Base-by-base conservation (phyloP, 768 basidiomycete genomes). In the Mycena belliarum region DNA sequence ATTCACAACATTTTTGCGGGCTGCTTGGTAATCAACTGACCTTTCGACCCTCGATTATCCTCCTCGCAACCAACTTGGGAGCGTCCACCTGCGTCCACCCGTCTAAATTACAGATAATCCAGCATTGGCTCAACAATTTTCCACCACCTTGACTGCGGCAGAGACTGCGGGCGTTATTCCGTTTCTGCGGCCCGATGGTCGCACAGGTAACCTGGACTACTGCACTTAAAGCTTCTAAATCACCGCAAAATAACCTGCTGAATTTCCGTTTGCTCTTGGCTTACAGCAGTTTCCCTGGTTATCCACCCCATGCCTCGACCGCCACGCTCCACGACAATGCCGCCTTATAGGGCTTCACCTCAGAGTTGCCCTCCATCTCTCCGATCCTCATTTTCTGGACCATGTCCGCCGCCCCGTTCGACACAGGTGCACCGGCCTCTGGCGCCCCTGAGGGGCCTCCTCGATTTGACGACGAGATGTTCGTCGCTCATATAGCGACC, bases 401-500 rank as follows among this genome's bases (percentile, higher is more conserved):
- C 6, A 32, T 32, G 29, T 32, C 29, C 29, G 29, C 29, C 29
- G 12, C 12, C 29, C 29, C 29, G 12, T 32, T 12, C 12, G 15
- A 43, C 18, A 18, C 49, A 43, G 42, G 23, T 41, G 37, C 26
- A 20, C 28, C 25, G 25, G 49, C 6, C 24, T 18, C 18, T 33
- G n/a, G 18, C 37, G 18, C 18, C 10, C 18, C 29, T 12, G 29
- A 6, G 6, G 37, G 18, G 37, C 18, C 37, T 41, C 14, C 29
- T 6, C 6, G 12, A 12, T 32, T 32, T 32, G 29, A 33, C 23
- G 45, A 32, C 2, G 37, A 28, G 20, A 15, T 35, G 32, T 55
- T 67, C 20, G 64, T 65, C 25, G 64, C 57, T 52, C 70, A 75
- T 55, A 57, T 73, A 16, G 64, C 77, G 55, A 63, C 80, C 28